Conservation (phyloP, 768 basidiomycete genomes). For the Cytidiella melzeri region DNA sequence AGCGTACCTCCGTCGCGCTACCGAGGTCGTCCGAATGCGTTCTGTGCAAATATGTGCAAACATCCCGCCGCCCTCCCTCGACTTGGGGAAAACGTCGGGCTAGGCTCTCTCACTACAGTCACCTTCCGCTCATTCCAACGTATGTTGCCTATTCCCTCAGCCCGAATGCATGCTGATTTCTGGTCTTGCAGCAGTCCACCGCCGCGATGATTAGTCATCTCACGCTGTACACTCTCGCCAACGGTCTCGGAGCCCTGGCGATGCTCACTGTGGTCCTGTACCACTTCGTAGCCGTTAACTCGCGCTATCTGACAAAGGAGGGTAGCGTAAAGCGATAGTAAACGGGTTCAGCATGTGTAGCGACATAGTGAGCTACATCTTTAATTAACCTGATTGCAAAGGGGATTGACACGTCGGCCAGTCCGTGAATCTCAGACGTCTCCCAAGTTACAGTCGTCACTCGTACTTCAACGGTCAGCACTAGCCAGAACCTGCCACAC, state of each 20-base stretch:
- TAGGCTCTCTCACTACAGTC: neutral
- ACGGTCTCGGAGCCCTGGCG: slow-evolving; percentile 75
- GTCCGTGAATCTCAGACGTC: no score
- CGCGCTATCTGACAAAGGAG: slow-evolving; percentile 36
- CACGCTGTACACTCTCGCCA: slow-evolving; percentile 78
- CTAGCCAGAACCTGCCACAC: no score
- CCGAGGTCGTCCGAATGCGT: slow-evolving; percentile 13
- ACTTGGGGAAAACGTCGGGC: no score
- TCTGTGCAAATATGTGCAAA: slow-evolving; percentile 6
- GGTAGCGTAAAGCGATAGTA: neutral
- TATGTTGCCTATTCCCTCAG: neutral
- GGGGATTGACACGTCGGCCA: no score
- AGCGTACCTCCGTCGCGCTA: no score
- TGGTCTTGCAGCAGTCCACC: neutral
- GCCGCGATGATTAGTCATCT: slow-evolving; percentile 68
- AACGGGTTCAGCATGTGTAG: no score
- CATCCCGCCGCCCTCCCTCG: neutral
- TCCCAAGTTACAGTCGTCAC: no score
- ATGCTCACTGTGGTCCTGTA: slow-evolving; percentile 87
- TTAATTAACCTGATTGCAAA: no score
- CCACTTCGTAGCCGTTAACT: slow-evolving; percentile 87
- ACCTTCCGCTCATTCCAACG: neutral
- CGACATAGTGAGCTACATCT: no score
- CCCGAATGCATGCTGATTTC: neutral
- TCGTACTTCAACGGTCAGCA: no score